phyloP scores from a whole-genome alignment of 31 red algal species.

The Asparagopsis taxiformis region DNA sequence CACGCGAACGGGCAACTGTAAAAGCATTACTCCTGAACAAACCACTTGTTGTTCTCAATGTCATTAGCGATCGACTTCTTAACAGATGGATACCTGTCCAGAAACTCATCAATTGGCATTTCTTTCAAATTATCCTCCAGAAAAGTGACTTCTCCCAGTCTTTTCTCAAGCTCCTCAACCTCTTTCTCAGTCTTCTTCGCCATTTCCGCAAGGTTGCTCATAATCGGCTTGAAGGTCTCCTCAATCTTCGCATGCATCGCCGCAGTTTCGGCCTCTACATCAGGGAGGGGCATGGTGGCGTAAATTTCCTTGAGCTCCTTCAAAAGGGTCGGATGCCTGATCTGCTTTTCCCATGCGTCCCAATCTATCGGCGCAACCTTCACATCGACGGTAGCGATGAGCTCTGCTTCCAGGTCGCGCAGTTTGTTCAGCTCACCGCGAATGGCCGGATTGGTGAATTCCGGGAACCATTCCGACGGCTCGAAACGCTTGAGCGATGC shows the following conservation, averaged over 20 bases:
- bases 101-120: slow-evolving; percentile 52
- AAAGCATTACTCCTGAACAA: too few relatives aligned
- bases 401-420: slow-evolving; percentile 45
- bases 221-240: slow-evolving; percentile 45
- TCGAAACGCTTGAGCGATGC: slow-evolving; percentile 44
- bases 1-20: too few relatives aligned
- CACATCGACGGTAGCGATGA: slow-evolving; percentile 12
- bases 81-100: slow-evolving; percentile 50
- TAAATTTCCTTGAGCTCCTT: slow-evolving; percentile 48
- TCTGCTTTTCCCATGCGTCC: slow-evolving; percentile 48
- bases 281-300: slow-evolving; percentile 10
- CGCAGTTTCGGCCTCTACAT: slow-evolving; percentile 27
- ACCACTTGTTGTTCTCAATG: slow-evolving; percentile 44
- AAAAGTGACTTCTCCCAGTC: slow-evolving; percentile 29
- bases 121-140: slow-evolving; percentile 44
- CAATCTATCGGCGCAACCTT: slow-evolving; percentile 30
- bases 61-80: slow-evolving; percentile 63
- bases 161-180: slow-evolving; percentile 34
- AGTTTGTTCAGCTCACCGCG: slow-evolving; percentile 34
- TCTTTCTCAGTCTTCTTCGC: slow-evolving; percentile 41
- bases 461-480: slow-evolving; percentile 31
- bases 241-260: slow-evolving; percentile 6
- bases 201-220: slow-evolving; percentile 23
- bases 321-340: slow-evolving; percentile 57
- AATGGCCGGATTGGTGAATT: slow-evolving; percentile 28